Evolutionary conservation across 2,329 filamentous ascomycete species (phyloP).

Genomic region (Diaporthe citriasiana): DNA sequence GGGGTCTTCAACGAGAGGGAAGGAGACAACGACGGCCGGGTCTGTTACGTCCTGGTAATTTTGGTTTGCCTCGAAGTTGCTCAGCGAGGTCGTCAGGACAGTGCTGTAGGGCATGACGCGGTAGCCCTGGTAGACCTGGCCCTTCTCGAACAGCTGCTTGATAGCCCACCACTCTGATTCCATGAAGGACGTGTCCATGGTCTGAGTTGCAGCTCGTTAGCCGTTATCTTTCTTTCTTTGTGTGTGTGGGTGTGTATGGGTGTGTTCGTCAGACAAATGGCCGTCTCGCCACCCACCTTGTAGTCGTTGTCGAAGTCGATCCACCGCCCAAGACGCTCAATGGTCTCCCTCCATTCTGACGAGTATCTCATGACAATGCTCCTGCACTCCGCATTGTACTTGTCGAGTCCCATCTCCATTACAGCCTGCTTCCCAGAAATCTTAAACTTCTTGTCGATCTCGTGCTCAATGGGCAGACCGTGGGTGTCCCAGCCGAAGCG

Average conservation of each 20-base stretch:
- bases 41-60: conserved; percentile 96
- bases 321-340: conserved; percentile 92
- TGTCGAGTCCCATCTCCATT: conserved; percentile 84
- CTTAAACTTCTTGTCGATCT: conserved; percentile 96
- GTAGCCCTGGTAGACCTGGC: conserved; percentile 89
- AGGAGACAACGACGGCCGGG: conserved; percentile 89
- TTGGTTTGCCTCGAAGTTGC: conserved; percentile 94
- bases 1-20: conserved; percentile 84
- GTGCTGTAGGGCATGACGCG: conserved; percentile 97
- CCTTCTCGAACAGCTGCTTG: conserved; percentile 92
- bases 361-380: conserved; percentile 95
- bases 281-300: conserved; percentile 64
- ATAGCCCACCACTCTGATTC: conserved; percentile 98
- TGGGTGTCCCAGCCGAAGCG: conserved; percentile 97
- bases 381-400: conserved; percentile 92
- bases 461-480: conserved; percentile 94
- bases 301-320: conserved; percentile 99
- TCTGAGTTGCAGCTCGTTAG: conserved; percentile 61
- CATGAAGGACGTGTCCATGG: conserved; percentile 97
- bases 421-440: conserved; percentile 87
- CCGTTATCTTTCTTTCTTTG: conserved; percentile 41
- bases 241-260: background rate
- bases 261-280: background rate
- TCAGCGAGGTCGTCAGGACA: conserved; percentile 87
- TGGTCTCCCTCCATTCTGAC: conserved; percentile 87